Evolutionary conservation across 2,329 filamentous ascomycete genomes (phyloP), one percentile per base, ranked within the genome.

Genomic region (Lachnellula cervina): DNA sequence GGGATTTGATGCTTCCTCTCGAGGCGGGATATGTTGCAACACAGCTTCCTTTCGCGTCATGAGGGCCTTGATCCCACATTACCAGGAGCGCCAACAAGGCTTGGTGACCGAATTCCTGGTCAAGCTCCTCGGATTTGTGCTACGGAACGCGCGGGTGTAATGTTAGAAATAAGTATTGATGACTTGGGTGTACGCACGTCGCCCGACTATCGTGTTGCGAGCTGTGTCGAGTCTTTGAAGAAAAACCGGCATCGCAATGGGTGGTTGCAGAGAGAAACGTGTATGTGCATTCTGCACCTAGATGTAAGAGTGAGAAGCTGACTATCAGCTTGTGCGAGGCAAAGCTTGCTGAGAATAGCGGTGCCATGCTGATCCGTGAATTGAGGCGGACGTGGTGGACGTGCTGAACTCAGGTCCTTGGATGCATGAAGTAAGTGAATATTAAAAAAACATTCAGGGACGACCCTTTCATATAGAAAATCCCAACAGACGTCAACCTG

Each of bases 91-190:
- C 32, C 21, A 32, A 35, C 23, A 11, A n/a, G 17, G n/a, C 42
- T 13, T 44, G 19, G 5, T n/a, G 38, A 34, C 37, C n/a, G 25
- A 28, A 32, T 17, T 28, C 45, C 44, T 16, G 52, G 40, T 34
- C 40, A 49, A 37, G 46, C 23, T 23, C 46, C 16, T 51, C 45
- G 44, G 34, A 38, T 32, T 23, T 45, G 34, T 53, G 51, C 38
- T 49, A 40, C 38, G 47, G 35, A 52, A 45, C 19, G 34, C 17
- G 46, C 59, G 55, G 51, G 52, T 55, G 57, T 57, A 58, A 61
- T 58, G 32, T 37, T 19, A 35, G 40, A 47, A 42, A 52, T 38
- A 45, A 55, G 56, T 52, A 32, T 48, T 40, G 34, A 52, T 49
- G 54, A 52, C 44, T 28, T 56, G 43, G 45, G 48, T 42, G 48